Base-by-base conservation (phyloP, 192 early-diverging fungal genomes). In the Allomyces macrogynus region DNA sequence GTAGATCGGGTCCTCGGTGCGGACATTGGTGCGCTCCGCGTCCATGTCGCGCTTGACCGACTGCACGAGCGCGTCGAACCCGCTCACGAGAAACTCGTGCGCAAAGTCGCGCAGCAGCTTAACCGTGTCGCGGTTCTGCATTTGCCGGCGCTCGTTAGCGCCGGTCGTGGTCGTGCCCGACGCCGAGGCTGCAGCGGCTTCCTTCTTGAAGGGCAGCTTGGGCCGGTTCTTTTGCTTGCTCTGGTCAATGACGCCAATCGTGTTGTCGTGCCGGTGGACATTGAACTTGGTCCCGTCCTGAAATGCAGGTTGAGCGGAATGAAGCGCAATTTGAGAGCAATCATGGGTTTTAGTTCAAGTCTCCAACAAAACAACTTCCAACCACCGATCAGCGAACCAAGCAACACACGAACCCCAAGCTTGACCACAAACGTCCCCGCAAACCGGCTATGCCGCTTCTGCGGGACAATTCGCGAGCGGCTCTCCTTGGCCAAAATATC, bases 1-100 rank as follows among this genome's bases (percentile, higher is more conserved):
- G 11, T 32, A 24, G 49, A 63, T 63, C 40, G 25, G 43, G 60
- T 67, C 67, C 20, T 43, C 43, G 25, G 66, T 22, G 24, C 67
- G 62, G 5, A 67, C 67, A 7, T 67, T 66, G 10, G 67, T 20
- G 26, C 62, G 25, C 49, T 67, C 62, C 23, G 27, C 27, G 63
- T 67, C 67, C 66, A 67, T 62, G 63, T 67, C 67, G 43, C 63
- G 62, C 60, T 67, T 67, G 12, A 66, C 24, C 25, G 67, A 67
- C n/a, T 14, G 23, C 18, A 64, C n/a, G 60, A 67, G 49, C n/a
- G 42, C 64, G 25, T 67, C 60, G 16, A 67, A 64, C 12, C 43
- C 43, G 12, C 42, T 67, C 44, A 66, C 67, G 26, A 67, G n/a
- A 40, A 67, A 64, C 22, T 23, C 66, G 20, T 67, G 24, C 18